Conservation (phyloP, 768 basidiomycete species). For the Astraeus odoratus region DNA sequence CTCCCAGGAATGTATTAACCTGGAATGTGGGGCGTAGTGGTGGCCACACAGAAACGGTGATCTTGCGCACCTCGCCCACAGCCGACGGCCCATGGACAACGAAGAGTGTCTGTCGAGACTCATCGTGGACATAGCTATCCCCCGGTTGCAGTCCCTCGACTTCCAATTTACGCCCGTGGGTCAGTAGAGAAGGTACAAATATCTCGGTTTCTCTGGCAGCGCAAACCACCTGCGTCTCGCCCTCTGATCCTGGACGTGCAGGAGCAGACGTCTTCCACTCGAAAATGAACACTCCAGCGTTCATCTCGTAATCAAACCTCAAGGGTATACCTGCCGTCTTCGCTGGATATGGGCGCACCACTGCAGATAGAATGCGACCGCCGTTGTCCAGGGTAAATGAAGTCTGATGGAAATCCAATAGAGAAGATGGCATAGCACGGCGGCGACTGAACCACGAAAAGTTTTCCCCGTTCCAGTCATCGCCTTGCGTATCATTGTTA, state of each 20-base stretch:
- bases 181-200: conserved; percentile 62
- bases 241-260: conserved; percentile 9
- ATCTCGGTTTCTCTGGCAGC: conserved; percentile 71
- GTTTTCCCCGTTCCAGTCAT: conserved; percentile 95
- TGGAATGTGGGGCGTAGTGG: conserved; percentile 43
- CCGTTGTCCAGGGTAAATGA: conserved; percentile 78
- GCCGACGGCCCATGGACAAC: conserved; percentile 41
- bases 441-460: conserved; percentile 86
- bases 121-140: conserved; percentile 55
- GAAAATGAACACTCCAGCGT: conserved; percentile 56
- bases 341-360: conserved; percentile 88
- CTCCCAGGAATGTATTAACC: conserved; percentile 62
- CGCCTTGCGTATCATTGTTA: conserved; percentile 73
- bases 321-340: conserved; percentile 85
- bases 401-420: conserved; percentile 53
- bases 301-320: conserved; percentile 70
- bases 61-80: conserved; percentile 40
- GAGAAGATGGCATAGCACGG: conserved; percentile 48
- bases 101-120: conserved; percentile 66
- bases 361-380: conserved; percentile 62
- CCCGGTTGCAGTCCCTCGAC: conserved; percentile 48
- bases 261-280: conserved; percentile 48
- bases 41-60: conserved; percentile 52
- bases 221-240: background rate
- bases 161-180: conserved; percentile 48